Percentiles rank a stretch among this genome's conserved stretches.
phyloP scores from a whole-genome alignment of 1,284 basidiomycete genomes.

The Inonotus hispidus region DNA sequence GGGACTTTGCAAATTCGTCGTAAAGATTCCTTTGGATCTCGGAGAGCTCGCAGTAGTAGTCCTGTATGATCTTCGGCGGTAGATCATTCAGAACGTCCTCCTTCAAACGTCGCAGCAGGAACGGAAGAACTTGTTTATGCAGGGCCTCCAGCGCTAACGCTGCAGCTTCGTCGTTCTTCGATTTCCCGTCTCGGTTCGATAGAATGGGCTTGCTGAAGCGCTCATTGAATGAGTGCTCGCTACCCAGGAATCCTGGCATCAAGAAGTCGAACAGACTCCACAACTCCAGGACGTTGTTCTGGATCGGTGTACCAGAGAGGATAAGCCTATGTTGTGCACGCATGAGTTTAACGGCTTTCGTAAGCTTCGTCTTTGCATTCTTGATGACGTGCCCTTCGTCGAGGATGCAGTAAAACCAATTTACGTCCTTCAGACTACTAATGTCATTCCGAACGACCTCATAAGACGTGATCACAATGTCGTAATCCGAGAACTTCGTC shows the following conservation, averaged over 20 bases:
- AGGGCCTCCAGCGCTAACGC: conserved; percentile 91
- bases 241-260: conserved; percentile 98
- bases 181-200: conserved; percentile 92
- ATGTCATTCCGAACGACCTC: conserved; percentile 98
- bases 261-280: conserved; percentile 99
- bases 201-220: conserved; percentile 95
- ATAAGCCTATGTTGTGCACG: conserved; percentile 91
- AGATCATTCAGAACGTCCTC: conserved; percentile 96
- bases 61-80: conserved; percentile 99
- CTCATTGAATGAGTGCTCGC: conserved; percentile 93
- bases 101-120: conserved; percentile 93
- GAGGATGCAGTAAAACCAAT: conserved; percentile 96
- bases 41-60: conserved; percentile 98
- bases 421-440: conserved; percentile 61
- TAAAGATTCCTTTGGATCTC: conserved; percentile 91
- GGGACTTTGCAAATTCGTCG: conserved; percentile 86
- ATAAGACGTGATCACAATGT: conserved; percentile 95
- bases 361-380: conserved; percentile 96
- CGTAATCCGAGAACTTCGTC: conserved; percentile 63
- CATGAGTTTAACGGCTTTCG: conserved; percentile 92
- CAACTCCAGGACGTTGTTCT: conserved; percentile 97
- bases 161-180: conserved; percentile 92
- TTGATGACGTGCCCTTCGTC: conserved; percentile 99
- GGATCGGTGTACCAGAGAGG: conserved; percentile 96
- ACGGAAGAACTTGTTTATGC: conserved; percentile 99